phyloP scores from a whole-genome alignment of 805 yeast genomes.

The Lachancea cidri region DNA sequence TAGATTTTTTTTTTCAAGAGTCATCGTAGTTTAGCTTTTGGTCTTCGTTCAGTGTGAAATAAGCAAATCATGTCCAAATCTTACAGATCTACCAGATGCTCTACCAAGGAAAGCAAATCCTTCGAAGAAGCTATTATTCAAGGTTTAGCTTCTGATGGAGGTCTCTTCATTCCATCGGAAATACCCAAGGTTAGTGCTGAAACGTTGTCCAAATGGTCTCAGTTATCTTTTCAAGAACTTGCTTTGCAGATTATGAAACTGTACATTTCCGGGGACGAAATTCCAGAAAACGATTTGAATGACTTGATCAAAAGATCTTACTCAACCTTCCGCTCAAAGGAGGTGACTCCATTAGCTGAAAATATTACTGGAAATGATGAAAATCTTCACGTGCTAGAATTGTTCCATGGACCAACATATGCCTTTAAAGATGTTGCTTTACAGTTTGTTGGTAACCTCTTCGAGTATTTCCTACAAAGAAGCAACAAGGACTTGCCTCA shows the following conservation, averaged over 20 bases:
- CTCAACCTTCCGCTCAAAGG: slow-evolving; percentile 80
- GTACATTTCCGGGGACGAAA: slow-evolving; percentile 69
- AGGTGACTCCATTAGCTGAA: slow-evolving; percentile 78
- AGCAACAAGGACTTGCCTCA: slow-evolving; percentile 52
- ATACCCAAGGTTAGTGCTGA: slow-evolving; percentile 62
- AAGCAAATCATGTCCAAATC: slow-evolving; percentile 41
- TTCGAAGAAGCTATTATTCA: slow-evolving; percentile 81
- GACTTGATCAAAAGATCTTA: slow-evolving; percentile 65
- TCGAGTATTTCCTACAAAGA: slow-evolving; percentile 84
- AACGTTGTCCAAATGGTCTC: slow-evolving; percentile 62
- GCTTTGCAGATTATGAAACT: slow-evolving; percentile 83
- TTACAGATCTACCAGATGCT: slow-evolving; percentile 78
- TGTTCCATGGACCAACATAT: slow-evolving; percentile 98
- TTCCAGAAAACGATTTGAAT: slow-evolving; percentile 63
- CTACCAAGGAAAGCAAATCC: slow-evolving; percentile 45
- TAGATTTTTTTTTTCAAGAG: slow-evolving; percentile 2
- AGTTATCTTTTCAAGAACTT: slow-evolving; percentile 73
- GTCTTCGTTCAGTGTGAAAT: neutral
- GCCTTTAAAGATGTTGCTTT: slow-evolving; percentile 99
- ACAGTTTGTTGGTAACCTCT: slow-evolving; percentile 95
- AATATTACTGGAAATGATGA: slow-evolving; percentile 50
- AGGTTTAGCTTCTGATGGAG: slow-evolving; percentile 96
- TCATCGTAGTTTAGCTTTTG: neutral
- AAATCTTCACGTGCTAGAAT: slow-evolving; percentile 72
- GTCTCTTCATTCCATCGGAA: slow-evolving; percentile 80